Percentiles rank a stretch among this genome's conserved stretches.
phyloP scores from a whole-genome alignment of 2,329 filamentous ascomycete species.

The Chaetomium globosum region DNA sequence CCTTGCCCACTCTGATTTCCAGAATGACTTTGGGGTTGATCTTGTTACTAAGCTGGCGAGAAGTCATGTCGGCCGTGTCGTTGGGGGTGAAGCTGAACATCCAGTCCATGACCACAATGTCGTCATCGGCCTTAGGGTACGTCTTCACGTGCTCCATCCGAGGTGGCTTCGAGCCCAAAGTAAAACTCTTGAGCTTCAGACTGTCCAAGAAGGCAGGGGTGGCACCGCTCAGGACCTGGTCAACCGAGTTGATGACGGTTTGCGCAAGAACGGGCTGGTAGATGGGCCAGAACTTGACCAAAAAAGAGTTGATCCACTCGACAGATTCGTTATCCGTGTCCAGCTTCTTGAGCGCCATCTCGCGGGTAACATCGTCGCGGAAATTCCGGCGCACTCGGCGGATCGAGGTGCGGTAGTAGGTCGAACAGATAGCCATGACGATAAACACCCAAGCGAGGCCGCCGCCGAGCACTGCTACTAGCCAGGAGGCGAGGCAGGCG shows the following conservation, averaged over 20 bases:
- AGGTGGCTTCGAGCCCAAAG: slow-evolving; percentile 91
- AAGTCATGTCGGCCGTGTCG: slow-evolving; percentile 87
- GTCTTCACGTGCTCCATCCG: slow-evolving; percentile 98
- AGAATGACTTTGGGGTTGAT: slow-evolving; percentile 96
- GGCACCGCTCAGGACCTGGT: slow-evolving; percentile 90
- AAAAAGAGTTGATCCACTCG: slow-evolving; percentile 99
- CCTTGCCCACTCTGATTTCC: slow-evolving; percentile 92
- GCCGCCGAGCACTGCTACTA: slow-evolving; percentile 84
- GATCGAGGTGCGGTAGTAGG: slow-evolving; percentile 95
- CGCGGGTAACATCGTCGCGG: slow-evolving; percentile 87
- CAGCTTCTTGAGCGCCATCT: slow-evolving; percentile 81
- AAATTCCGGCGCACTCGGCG: slow-evolving; percentile 94
- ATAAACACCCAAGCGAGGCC: slow-evolving; percentile 92
- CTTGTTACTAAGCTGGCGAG: slow-evolving; percentile 88
- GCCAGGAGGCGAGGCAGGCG: slow-evolving; percentile 86
- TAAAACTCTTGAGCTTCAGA: slow-evolving; percentile 89
- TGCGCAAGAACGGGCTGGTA: slow-evolving; percentile 92
- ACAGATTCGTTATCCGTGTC: slow-evolving; percentile 90
- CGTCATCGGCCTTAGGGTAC: slow-evolving; percentile 92
- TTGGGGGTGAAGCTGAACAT: slow-evolving; percentile 99
- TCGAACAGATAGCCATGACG: slow-evolving; percentile 87
- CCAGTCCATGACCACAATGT: slow-evolving; percentile 98
- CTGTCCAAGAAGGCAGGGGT: slow-evolving; percentile 93
- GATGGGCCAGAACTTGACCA: slow-evolving; percentile 99
- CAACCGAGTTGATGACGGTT: slow-evolving; percentile 89